Base-by-base conservation (phyloP, 306 rosid genomes). In the Vicia villosa region DNA sequence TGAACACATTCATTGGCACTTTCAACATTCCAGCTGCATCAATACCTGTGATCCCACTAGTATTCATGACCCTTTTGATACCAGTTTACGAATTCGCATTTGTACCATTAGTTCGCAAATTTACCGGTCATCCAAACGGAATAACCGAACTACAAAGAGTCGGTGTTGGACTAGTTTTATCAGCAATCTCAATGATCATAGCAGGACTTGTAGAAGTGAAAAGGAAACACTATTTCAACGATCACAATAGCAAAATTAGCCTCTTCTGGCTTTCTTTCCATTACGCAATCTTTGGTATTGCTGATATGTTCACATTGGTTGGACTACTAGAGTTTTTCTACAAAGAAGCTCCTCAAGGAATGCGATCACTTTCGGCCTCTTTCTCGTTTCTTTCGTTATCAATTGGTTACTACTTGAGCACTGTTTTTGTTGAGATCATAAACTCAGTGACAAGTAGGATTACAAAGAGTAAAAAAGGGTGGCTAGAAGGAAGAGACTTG, bases 181-280 rank as follows among this genome's bases (percentile, higher is more conserved):
- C 88, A 3, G 82, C 79, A 15, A 73, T 84, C 47, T 84, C 91
- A 66, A 87, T 87, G 89, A 58, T 32, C 4, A 42, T 86, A 17
- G 87, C 89, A 8, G 91, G 85, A 0, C 0, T 68, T 0, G 63
- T 84, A 13, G 91, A 84, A 37, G 82, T 82, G 15, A 82, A 80
- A 57, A 66, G 91, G 5, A 86, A 78, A 24, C 52, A 82, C 0
- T 54, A 77, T n/a, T 49, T 69, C 42, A 60, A 63, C 17, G 37
- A 74, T 2, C 74, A 80, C 61, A 69, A 71, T 0, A 4, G 43
- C 1, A 20, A 10, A 0, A 84, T 84, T 10, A 84, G 88, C 63
- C 78, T 86, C 72, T 86, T 86, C 32, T 86, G 91, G 91, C 88
- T 82, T 13, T 74, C 88, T 2, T 82, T 79, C 28, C 91, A 82